phyloP scores from a whole-genome alignment of 164 flowering plant species.

The Platanus orientalis region DNA sequence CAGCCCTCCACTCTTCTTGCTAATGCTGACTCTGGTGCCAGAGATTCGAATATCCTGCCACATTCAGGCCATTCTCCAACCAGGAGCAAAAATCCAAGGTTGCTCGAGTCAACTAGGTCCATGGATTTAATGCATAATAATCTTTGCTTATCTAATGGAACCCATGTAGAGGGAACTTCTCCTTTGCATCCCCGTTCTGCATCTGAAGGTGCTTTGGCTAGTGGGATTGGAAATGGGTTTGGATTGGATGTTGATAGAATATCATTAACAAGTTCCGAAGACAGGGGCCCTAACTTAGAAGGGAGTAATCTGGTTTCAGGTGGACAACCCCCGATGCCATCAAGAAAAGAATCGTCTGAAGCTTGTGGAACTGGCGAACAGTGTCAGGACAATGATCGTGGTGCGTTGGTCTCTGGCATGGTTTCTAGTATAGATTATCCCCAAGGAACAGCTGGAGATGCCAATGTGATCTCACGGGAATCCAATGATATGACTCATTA shows the following conservation, averaged over 20 bases:
- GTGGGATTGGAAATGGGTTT: slow-evolving; percentile 42
- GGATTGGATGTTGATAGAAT: slow-evolving; percentile 43
- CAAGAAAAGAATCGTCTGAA: slow-evolving; percentile 33
- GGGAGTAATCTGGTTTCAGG: slow-evolving; percentile 24
- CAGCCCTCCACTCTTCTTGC: slow-evolving; percentile 46
- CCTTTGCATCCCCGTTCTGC: slow-evolving; percentile 54
- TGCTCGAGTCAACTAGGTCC: slow-evolving; percentile 39
- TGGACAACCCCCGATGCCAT: slow-evolving; percentile 30
- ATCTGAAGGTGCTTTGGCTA: slow-evolving; percentile 42
- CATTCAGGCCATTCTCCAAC: slow-evolving; percentile 19
- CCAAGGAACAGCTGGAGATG: slow-evolving; percentile 30
- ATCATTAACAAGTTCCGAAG: slow-evolving; percentile 37
- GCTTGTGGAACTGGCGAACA: slow-evolving; percentile 28
- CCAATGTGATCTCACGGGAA: slow-evolving; percentile 31
- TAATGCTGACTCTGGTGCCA: slow-evolving; percentile 36
- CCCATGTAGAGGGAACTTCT: slow-evolving; percentile 31
- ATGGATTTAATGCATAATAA: slow-evolving; percentile 33
- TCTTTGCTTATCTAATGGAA: slow-evolving; percentile 31
- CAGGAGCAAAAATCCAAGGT: slow-evolving; percentile 33
- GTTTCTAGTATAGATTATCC: slow-evolving; percentile 27
- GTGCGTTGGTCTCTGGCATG: slow-evolving; percentile 39
- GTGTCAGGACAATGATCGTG: slow-evolving; percentile 41
- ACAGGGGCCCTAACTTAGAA: slow-evolving; percentile 26
- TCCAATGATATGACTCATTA: slow-evolving; percentile 37
- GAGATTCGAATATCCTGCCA: slow-evolving; percentile 30